These are phyloP conservation scores for peach (Prunus persica) DNA, from an alignment of 306 rosid species.

Conservation along the genomic window Prunus_persica_NCBIv2 NC_034014.1:7858501-7859000, in stretches of 20 bases:
- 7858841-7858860: background rate
- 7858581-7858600: too few species aligned
- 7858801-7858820: background rate
- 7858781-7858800: background rate
- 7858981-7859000: background rate
- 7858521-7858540: background rate
- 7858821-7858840: background rate
- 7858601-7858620: too few species aligned
- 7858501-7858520: background rate
- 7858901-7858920: background rate
- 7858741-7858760: too few species aligned
- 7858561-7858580: background rate
- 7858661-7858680: too few species aligned
- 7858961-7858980: background rate
- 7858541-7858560: background rate
- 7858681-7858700: too few species aligned
- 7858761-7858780: background rate
- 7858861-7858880: background rate
- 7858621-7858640: too few species aligned
- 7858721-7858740: too few species aligned
- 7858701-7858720: too few species aligned
- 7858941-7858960: slow-evolving; percentile 3
- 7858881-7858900: background rate
- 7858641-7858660: too few species aligned
- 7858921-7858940: background rate